Evolutionary conservation across 805 yeast genomes (phyloP).

Genomic region (Starmerella stigmatis): DNA sequence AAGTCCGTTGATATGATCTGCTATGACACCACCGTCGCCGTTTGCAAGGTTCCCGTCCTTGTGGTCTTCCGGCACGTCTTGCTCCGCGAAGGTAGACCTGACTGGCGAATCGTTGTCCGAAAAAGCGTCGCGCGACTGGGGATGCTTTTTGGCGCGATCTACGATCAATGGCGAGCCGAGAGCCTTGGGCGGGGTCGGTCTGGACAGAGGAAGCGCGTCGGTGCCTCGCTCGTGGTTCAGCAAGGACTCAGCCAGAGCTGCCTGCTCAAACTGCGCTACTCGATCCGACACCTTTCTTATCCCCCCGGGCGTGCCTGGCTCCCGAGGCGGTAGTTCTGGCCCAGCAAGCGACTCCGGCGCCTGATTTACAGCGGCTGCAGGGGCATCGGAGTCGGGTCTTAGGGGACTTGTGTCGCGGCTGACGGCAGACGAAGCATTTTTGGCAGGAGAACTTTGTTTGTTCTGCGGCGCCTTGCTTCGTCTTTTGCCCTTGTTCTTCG

Average conservation of each 20-base stretch:
- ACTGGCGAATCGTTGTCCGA: no score
- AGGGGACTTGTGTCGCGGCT: background rate
- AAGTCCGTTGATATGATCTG: no score
- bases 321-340: background rate
- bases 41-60: no score
- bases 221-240: constrained; percentile 5
- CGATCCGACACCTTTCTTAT: background rate
- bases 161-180: no score
- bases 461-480: background rate
- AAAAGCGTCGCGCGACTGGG: no score
- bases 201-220: no score
- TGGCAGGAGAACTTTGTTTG: background rate
- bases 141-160: no score
- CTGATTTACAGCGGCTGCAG: background rate
- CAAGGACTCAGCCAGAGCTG: constrained; percentile 4
- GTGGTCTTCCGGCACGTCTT: no score
- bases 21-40: no score
- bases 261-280: constrained; percentile 9
- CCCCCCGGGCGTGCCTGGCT: background rate
- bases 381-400: background rate
- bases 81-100: no score
- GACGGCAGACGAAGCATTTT: background rate
- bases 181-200: no score
- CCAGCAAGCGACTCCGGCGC: background rate
- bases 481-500: constrained; percentile 1